These are phyloP conservation scores for Trichoderma orchidacearum DNA, from an alignment of 495 filamentous ascomycete genomes.

Conservation along the genomic window DNA sequence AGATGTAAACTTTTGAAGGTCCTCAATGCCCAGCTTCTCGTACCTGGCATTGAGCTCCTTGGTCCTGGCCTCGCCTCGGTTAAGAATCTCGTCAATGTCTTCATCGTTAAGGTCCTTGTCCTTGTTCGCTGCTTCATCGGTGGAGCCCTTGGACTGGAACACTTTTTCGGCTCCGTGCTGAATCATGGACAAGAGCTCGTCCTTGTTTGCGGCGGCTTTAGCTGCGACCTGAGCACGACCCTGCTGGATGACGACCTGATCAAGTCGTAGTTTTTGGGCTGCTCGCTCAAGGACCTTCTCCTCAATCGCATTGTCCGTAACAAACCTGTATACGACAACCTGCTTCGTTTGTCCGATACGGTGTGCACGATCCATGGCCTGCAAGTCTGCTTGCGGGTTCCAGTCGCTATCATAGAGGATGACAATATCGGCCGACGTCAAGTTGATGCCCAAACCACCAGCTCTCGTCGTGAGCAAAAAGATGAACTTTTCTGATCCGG, in stretches of 20 bases:
- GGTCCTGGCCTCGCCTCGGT: conserved; percentile 78
- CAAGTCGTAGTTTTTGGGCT: conserved; percentile 90
- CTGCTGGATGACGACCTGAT: conserved; percentile 99
- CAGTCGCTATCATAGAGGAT: conserved; percentile 98
- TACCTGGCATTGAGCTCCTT: conserved; percentile 83
- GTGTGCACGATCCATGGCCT: conserved; percentile 97
- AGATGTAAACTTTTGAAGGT: conserved; percentile 93
- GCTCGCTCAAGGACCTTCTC: conserved; percentile 97
- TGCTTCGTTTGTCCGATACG: conserved; percentile 98
- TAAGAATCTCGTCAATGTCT: conserved; percentile 79
- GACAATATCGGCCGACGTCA: conserved; percentile 92
- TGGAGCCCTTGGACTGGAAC: conserved; percentile 55
- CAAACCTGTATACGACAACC: conserved; percentile 88
- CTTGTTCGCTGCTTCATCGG: conserved; percentile 39
- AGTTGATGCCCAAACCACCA: conserved; percentile 95
- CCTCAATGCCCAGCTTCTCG: conserved; percentile 95
- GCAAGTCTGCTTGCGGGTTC: conserved; percentile 97
- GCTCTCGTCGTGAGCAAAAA: conserved; percentile 96
- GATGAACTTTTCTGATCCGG: conserved; percentile 89
- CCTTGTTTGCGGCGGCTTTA: conserved; percentile 80
- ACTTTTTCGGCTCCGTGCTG: conserved; percentile 95
- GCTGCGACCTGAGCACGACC: conserved; percentile 85
- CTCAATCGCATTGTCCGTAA: conserved; percentile 96
- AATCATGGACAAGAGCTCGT: conserved; percentile 94
- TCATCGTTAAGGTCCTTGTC: conserved; percentile 60